A percentile compares a stretch with the other conserved stretches of the same genome.
Conservation (phyloP, 1,284 basidiomycete species). For the Exobasidium cylindrosporum region DNA sequence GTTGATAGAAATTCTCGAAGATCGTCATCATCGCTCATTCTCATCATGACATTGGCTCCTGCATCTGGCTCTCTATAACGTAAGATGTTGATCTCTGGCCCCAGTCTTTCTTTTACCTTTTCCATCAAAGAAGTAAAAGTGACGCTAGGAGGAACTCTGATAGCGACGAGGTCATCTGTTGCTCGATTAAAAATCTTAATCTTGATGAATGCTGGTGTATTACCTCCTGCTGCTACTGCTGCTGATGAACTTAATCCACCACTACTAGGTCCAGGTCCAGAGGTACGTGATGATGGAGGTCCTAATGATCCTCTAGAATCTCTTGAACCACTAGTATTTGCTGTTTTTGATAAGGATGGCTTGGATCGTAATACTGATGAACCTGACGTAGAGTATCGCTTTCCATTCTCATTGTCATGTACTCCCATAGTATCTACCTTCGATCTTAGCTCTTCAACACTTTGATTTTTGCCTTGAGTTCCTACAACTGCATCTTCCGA, state of each 20-base stretch:
- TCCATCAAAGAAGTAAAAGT: constrained; percentile 79
- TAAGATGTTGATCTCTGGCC: constrained; percentile 69
- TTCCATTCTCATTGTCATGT: neutral
- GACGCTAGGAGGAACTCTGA: constrained; percentile 93
- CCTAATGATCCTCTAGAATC: constrained; percentile 27
- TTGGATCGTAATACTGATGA: neutral
- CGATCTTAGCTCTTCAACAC: constrained; percentile 5
- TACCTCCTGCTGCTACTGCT: constrained; percentile 58
- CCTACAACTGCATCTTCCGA: constrained; percentile 19
- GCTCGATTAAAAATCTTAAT: constrained; percentile 94
- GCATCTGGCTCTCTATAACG: constrained; percentile 65
- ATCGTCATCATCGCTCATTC: constrained; percentile 68
- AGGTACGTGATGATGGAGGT: constrained; percentile 19
- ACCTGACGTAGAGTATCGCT: neutral
- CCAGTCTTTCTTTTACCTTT: constrained; percentile 83
- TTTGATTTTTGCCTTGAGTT: neutral
- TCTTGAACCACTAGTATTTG: constrained; percentile 19
- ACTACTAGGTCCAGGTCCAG: constrained; percentile 19
- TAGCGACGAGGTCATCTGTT: constrained; percentile 90
- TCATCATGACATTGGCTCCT: constrained; percentile 61
- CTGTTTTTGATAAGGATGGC: constrained; percentile 13
- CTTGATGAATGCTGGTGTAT: constrained; percentile 76
- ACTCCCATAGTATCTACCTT: constrained; percentile 2
- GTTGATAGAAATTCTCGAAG: constrained; percentile 75
- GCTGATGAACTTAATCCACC: constrained; percentile 22